Conservation (phyloP, 225 moss, liverwort and hornwort genomes). For the Pleurozium schreberi region DNA sequence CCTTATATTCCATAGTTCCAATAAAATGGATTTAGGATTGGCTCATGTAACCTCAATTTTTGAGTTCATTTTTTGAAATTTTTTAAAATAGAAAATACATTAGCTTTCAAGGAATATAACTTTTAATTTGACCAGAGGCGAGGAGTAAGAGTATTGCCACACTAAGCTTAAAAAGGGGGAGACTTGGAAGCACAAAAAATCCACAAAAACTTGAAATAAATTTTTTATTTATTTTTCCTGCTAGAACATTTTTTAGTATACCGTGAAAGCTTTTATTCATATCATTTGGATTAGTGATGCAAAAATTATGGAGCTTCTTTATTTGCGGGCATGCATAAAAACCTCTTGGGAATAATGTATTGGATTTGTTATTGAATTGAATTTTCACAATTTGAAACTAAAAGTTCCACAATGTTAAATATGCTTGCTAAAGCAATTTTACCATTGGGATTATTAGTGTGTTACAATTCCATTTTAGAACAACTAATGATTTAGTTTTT, state of each 20-base stretch:
- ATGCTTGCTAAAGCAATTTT: background rate
- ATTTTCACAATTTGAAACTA: background rate
- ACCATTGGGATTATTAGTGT: background rate
- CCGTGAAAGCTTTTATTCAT: rapidly evolving
- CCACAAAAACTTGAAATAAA: background rate
- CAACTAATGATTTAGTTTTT: background rate
- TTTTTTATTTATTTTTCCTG: too few species aligned
- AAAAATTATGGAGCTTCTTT: background rate
- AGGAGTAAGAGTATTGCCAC: rapidly evolving
- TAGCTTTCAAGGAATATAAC: background rate
- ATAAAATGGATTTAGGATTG: background rate
- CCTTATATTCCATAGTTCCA: background rate
- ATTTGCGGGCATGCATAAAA: background rate
- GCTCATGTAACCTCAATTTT: background rate
- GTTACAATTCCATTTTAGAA: background rate
- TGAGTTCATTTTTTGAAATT: background rate
- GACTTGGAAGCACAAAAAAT: background rate
- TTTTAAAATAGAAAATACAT: background rate
- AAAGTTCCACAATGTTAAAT: background rate
- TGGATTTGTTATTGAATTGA: background rate
- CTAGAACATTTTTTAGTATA: background rate
- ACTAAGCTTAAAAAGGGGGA: background rate
- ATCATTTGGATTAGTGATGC: background rate
- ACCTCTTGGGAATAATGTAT: background rate
- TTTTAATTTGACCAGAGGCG: rapidly evolving